These are phyloP conservation scores for Zoysia matrella DNA, from an alignment of 202 grass and related monocot species.

Conservation along the genomic window DNA sequence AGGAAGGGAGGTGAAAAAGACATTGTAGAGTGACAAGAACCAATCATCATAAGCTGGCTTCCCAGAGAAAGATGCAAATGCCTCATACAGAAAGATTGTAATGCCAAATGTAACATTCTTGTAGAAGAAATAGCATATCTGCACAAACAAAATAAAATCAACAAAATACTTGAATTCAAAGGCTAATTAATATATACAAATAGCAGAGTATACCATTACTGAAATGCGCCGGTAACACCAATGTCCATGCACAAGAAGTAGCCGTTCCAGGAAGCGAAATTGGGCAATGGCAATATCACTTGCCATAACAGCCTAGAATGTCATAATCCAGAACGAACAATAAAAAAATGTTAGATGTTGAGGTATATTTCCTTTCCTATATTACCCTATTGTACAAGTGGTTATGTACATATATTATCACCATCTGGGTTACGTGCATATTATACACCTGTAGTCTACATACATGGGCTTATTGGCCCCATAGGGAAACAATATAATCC, in stretches of 20 bases:
- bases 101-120: conserved; percentile 97
- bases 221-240: conserved; percentile 99
- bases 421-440: too few relatives aligned
- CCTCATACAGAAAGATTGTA: conserved; percentile 93
- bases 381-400: too few relatives aligned
- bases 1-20: conserved; percentile 95
- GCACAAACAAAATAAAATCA: conserved; percentile 45
- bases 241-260: conserved; percentile 96
- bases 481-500: too few relatives aligned
- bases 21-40: conserved; percentile 97
- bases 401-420: too few relatives aligned
- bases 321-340: conserved; percentile 34
- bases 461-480: too few relatives aligned
- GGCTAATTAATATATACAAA: conserved; percentile 34
- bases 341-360: neutral
- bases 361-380: too few relatives aligned
- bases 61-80: conserved; percentile 92
- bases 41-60: conserved; percentile 98
- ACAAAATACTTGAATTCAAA: conserved; percentile 37
- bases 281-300: conserved; percentile 65
- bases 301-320: conserved; percentile 89
- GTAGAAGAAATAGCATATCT: conserved; percentile 99
- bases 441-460: too few relatives aligned
- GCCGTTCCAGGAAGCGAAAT: conserved; percentile 67
- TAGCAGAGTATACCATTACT: conserved; percentile 78